Conservation (phyloP, 805 yeast species). For the Saccharomyces kudriavzevii region DNA sequence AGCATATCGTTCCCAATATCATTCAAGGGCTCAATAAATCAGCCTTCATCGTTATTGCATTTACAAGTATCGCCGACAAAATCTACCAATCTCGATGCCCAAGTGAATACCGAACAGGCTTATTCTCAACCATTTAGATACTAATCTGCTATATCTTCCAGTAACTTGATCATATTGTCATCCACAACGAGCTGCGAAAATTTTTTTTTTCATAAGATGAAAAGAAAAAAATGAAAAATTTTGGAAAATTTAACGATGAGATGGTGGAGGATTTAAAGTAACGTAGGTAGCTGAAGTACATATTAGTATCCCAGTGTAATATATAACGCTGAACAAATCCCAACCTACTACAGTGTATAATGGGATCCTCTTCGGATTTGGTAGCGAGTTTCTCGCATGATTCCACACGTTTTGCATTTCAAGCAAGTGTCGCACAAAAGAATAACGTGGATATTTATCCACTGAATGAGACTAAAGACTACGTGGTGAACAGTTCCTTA, state of each 20-base stretch:
- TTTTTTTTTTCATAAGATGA: neutral
- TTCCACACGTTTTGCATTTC: slow-evolving; percentile 29
- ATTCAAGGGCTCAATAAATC: neutral
- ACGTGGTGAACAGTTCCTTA: slow-evolving; percentile 24
- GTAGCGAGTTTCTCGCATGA: slow-evolving; percentile 25
- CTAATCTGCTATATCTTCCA: slow-evolving; percentile 1
- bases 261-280: neutral
- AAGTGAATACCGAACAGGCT: slow-evolving; percentile 24
- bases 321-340: neutral
- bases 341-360: slow-evolving; percentile 1
- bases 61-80: slow-evolving; percentile 25
- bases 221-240: neutral
- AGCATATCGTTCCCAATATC: neutral
- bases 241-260: slow-evolving; percentile 1
- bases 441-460: slow-evolving; percentile 30
- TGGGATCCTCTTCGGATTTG: slow-evolving; percentile 13
- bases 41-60: slow-evolving; percentile 5
- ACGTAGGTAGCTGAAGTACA: neutral
- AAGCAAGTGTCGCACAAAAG: slow-evolving; percentile 28
- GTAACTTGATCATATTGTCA: neutral
- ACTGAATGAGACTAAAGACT: slow-evolving; percentile 19
- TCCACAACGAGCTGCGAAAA: neutral
- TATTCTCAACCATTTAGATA: slow-evolving; percentile 28
- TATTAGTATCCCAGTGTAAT: neutral
- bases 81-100: slow-evolving; percentile 11